Base-by-base conservation (phyloP, 2,329 filamentous ascomycete genomes). In the Hypocreales sp. region DNA sequence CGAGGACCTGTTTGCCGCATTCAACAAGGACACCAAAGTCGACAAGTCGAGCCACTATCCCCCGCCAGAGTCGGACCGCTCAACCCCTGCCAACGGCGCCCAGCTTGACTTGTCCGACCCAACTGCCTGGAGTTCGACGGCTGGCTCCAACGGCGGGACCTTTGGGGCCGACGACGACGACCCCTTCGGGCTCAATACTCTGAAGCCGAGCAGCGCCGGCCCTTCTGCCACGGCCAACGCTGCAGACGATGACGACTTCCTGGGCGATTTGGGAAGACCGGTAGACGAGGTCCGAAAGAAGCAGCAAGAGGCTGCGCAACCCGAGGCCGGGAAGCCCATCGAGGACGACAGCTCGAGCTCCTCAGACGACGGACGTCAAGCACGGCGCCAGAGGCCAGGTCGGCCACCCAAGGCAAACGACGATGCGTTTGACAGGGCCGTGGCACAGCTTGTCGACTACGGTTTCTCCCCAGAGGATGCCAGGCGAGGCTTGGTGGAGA, bases 371-470 rank as follows among this genome's bases (percentile, higher is more conserved):
- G 46, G 46, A 15, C 35, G 30, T 5, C 31, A 32, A 15, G 37
- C 37, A 8, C 34, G 29, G 12, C 34, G 40, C 15, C 41, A 35
- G 18, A 41, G 34, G 24, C 15, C 31, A 9, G 38, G 41, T 24
- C 39, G 42, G 24, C 34, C 33, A 9, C 37, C 41, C 5, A 42
- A 33, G 22, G 32, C 40, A 12, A 44, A 40, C 20, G 43, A 51
- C 38, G 50, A 59, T 33, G 37, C 54, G 1, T 74, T 78, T 31
- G 83, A 93, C 44, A 72, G 69, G 38, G 81, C 84, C 8, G 70
- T 95, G 15, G 82, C 81, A 8, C 83, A 95, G 47, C 58, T 98
- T 15, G 73, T 94, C 4, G 87, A 94, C 39, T 95, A 95, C 71
- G 90, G 90, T 1, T 98, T 98, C 41, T 73, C 82, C 0, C 67